Evolutionary conservation across 176 grass and related monocot genomes (phyloP), one percentile per base, ranked within the genome.

Genomic region (Carex cristatella): DNA sequence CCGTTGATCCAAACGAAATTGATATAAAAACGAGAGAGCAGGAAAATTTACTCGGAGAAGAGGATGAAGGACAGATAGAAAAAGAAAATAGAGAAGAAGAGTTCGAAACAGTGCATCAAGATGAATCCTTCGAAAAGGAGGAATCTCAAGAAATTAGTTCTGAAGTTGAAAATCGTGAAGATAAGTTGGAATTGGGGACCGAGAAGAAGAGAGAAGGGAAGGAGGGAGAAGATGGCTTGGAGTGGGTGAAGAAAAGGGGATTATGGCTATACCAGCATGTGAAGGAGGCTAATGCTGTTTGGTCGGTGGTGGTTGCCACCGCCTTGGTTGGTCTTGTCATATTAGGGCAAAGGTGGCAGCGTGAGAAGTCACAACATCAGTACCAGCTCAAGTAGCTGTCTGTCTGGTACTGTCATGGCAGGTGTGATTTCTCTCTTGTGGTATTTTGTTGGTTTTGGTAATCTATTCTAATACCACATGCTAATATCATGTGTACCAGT

Each of bases 281-380:
- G 1, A 99, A 92, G 57, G 97, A 91, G 40, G 88, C 91, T 7
- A 94, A 90, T 62, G 60, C 90, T 81, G 87, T 95, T 82, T 99
- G 97, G 97, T 87, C 90, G 67, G 91, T 92, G n/a, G 87, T 94
- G 48, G 91, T 99, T 56, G 88, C 88, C 58, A 87, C 93, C 64
- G 91, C 93, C 28, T 49, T 99, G 10, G 88, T 99, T 61, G 97
- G 97, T 27, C 81, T 99, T 85, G 91, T 96, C 3, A 89, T 99
- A 77, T 83, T 99, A 63, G 90, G 94, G 73, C 90, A 82, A 71
- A 87, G 81, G 84, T 99, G 93, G 96, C 91, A 95, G 72, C 91
- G 86, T 32, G 93, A 96, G 60, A 99, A 94, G 86, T 85, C 87
- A 18, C 91, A 94, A 69, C 35, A 87, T 31, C 66, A 64, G 81